A percentile compares a stretch with the other conserved stretches of the same genome.
Conservation (phyloP, 208 protist genomes). For the Trypanosoma boissoni region DNA sequence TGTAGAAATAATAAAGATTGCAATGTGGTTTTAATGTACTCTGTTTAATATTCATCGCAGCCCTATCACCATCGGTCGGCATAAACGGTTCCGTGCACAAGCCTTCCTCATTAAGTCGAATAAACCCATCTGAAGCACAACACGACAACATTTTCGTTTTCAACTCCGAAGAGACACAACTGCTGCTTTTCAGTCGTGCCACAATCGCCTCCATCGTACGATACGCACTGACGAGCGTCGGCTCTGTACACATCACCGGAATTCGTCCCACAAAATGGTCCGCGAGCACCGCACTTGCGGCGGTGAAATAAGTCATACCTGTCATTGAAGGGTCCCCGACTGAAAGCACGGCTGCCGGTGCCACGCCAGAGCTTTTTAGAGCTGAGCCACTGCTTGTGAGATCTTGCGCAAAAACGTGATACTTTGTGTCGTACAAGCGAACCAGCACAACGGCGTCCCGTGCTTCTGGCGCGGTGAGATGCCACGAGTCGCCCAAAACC, state of each 20-base stretch:
- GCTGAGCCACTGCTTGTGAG: not conserved
- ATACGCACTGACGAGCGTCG: slow-evolving; percentile 47
- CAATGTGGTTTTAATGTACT: slow-evolving; percentile 3
- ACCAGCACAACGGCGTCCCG: slow-evolving; percentile 15
- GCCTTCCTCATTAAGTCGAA: slow-evolving; percentile 20
- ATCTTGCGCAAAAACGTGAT: slow-evolving; percentile 38
- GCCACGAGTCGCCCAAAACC: slow-evolving; percentile 32
- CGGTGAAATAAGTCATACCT: slow-evolving; percentile 65
- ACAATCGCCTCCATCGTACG: slow-evolving; percentile 43
- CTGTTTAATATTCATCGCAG: not conserved
- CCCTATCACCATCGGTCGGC: not conserved
- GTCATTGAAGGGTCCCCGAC: slow-evolving; percentile 43
- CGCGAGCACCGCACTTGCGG: slow-evolving; percentile 39
- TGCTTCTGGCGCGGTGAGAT: slow-evolving; percentile 6
- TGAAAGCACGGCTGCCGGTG: slow-evolving; percentile 28
- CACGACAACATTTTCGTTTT: slow-evolving; percentile 13
- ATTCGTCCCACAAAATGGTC: slow-evolving; percentile 36
- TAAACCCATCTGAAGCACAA: slow-evolving; percentile 4
- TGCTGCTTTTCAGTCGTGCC: slow-evolving; percentile 38
- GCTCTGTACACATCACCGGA: slow-evolving; percentile 53
- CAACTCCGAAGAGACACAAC: not conserved
- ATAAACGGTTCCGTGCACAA: slow-evolving; percentile 3
- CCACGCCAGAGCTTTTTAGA: not conserved
- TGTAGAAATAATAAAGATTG: slow-evolving; percentile 24
- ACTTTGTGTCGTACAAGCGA: slow-evolving; percentile 46